Base-by-base conservation (phyloP, 140 eudicot species). In the Oenanthe javanica region DNA sequence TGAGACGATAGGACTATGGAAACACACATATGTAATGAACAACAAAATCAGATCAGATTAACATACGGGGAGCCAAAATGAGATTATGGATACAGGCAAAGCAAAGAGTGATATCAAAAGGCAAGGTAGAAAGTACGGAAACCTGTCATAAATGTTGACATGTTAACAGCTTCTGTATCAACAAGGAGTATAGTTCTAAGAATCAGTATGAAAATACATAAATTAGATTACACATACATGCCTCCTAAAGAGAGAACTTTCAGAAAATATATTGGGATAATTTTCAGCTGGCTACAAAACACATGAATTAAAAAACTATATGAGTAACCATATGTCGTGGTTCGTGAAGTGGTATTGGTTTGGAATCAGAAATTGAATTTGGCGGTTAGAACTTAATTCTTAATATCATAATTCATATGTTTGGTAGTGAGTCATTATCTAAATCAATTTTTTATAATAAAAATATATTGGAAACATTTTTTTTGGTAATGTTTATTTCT, bases 11-110 rank as follows among this genome's bases (percentile, higher is more conserved):
- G 27, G 27, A 18, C 21, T 67, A 10, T 7, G 75, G 18, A 45
- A 48, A 46, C 47, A 49, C 38, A n/a, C 49, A 13, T 5, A 49
- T 46, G 13, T 49, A 23, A 63, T 63, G 15, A 63, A 23, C 70
- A 6, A 9, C 38, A 63, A 63, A n/a, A 63, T 63, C 16, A 6
- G 59, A 21, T 46, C 1, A 25, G 27, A 74, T 16, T 75, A 49
- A 78, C 87, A 47, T 88, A 88, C 91, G 59, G 91, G 89, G 67
- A 88, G 91, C 87, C 85, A 85, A 79, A 9, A 81, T 66, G 84
- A 83, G 61, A 85, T 15, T 63, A 85, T 23, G 8, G 76, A 42
- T 38, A 83, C 87, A 80, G 70, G 82, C 74, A 88, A 77, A 15
- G 89, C 84, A 59, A 83, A 78, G 52, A 77, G 19, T 76, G 91